A percentile compares a stretch with the other conserved stretches of the same genome.
These are phyloP conservation scores for Calonectria fujianensis DNA, from an alignment of 2,329 filamentous ascomycete species.

Conservation along the genomic window DNA sequence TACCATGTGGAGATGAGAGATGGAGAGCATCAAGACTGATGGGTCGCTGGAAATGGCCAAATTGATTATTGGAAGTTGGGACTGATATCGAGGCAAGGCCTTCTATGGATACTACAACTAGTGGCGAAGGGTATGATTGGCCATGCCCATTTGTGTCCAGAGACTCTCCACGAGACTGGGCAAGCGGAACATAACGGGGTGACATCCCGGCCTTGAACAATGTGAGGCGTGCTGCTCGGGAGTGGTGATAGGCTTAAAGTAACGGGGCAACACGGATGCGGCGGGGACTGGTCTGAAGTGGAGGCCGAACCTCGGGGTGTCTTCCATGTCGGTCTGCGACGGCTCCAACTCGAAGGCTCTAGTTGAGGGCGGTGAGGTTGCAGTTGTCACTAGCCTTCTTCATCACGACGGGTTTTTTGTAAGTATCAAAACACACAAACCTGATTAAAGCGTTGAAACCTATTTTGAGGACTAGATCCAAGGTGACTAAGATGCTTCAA, in stretches of 20 bases:
- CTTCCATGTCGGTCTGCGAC: conserved; percentile 18
- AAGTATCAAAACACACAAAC: background rate
- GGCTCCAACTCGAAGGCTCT: conserved; percentile 3
- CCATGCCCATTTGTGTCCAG: background rate
- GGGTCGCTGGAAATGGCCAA: background rate
- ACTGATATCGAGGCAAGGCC: background rate
- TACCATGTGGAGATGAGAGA: background rate
- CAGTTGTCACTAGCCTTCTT: background rate
- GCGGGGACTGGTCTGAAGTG: conserved; percentile 10
- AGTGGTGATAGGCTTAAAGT: conserved; percentile 18
- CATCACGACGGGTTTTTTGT: background rate
- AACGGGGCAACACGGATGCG: conserved; percentile 18
- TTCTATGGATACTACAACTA: background rate
- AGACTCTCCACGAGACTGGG: background rate
- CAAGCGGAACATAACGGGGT: background rate
- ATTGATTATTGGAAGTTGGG: background rate
- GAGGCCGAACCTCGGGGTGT: conserved; percentile 5
- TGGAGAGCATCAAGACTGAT: background rate
- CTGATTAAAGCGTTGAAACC: background rate
- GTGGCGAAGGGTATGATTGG: background rate
- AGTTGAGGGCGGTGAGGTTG: conserved; percentile 9
- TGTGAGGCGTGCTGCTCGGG: conserved; percentile 5
- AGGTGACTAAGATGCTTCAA: background rate
- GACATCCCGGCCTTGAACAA: background rate
- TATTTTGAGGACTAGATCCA: background rate